Percentiles rank a stretch among this genome's conserved stretches.
Conservation (phyloP, 164 flowering plant genomes). For the Brasenia schreberi region DNA sequence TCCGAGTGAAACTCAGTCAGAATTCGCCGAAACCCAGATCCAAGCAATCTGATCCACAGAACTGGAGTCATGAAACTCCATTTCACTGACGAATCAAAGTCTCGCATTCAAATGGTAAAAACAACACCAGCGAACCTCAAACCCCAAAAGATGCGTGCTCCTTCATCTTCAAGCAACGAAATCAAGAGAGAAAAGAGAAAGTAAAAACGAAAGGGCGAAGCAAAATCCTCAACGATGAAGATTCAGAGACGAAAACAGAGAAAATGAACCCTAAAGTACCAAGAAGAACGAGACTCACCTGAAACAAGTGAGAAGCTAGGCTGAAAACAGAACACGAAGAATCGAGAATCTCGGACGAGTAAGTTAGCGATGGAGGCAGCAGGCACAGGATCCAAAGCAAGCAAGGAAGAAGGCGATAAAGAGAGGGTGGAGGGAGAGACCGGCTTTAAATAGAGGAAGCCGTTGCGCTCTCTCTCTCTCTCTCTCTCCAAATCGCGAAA, state of each 20-base stretch:
- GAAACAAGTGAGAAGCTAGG: too few species aligned
- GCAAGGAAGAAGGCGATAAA: not conserved
- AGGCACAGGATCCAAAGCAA: not conserved
- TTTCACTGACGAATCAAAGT: not conserved
- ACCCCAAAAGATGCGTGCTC: not conserved
- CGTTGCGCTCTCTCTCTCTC: not conserved
- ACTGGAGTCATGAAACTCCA: not conserved
- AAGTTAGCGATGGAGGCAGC: too few species aligned
- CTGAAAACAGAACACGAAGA: too few species aligned
- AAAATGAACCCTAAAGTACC: too few species aligned
- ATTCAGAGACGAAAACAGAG: not conserved
- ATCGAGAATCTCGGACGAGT: too few species aligned
- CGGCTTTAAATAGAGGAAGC: not conserved
- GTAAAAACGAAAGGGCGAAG: too few species aligned
- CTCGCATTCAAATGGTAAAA: not conserved
- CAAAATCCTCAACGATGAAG: not conserved
- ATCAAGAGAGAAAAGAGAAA: too few species aligned
- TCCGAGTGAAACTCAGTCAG: too few species aligned
- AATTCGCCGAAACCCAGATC: too few species aligned
- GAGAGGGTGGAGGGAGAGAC: not conserved
- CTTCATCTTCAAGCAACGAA: not conserved
- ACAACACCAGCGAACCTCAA: too few species aligned
- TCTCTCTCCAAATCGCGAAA: not conserved
- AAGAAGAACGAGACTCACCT: not conserved
- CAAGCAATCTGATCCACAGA: too few species aligned